Evolutionary conservation across 1,284 basidiomycete species (phyloP).

Genomic region (Prillingera fragicola): DNA sequence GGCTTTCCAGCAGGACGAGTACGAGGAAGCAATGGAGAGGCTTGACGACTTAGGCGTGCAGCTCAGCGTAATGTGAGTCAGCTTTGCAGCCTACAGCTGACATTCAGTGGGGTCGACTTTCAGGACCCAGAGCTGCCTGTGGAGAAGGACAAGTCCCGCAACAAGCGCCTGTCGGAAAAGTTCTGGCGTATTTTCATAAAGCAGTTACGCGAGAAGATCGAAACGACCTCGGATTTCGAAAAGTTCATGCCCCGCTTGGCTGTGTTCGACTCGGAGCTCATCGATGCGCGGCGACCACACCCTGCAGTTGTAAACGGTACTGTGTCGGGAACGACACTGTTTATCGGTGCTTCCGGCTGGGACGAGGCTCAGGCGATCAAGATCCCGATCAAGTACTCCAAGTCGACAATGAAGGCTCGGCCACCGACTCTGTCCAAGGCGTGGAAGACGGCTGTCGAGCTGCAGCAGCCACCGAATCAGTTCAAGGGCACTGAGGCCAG

Average conservation of each 20-base stretch:
- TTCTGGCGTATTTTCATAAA: slow-evolving; percentile 58
- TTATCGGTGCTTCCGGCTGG: slow-evolving; percentile 66
- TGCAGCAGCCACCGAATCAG: slow-evolving; percentile 22
- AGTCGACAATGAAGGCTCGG: slow-evolving; percentile 68
- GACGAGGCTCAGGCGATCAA: slow-evolving; percentile 65
- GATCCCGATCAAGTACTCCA: slow-evolving; percentile 70
- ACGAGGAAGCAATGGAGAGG: slow-evolving; percentile 61
- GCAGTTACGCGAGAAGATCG: slow-evolving; percentile 50
- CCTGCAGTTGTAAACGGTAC: slow-evolving; percentile 64
- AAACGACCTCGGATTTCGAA: slow-evolving; percentile 45
- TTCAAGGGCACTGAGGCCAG: slow-evolving; percentile 3
- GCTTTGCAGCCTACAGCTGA: background rate
- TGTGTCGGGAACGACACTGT: slow-evolving; percentile 59
- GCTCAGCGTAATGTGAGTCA: slow-evolving; percentile 55
- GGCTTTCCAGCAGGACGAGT: slow-evolving; percentile 53
- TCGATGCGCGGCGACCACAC: slow-evolving; percentile 63
- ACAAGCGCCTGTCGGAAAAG: slow-evolving; percentile 63
- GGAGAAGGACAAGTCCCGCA: slow-evolving; percentile 34
- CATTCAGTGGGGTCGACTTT: slow-evolving; percentile 36
- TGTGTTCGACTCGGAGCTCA: slow-evolving; percentile 64
- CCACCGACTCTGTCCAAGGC: slow-evolving; percentile 81
- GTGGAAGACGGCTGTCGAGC: slow-evolving; percentile 49
- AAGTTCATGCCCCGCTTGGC: slow-evolving; percentile 56
- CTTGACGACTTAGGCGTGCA: slow-evolving; percentile 59
- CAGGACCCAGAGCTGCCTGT: slow-evolving; percentile 23